A percentile compares a stretch with the other conserved stretches of the same genome.
Conservation (phyloP, 257 asterid species). For the Penstemon eatonii region DNA sequence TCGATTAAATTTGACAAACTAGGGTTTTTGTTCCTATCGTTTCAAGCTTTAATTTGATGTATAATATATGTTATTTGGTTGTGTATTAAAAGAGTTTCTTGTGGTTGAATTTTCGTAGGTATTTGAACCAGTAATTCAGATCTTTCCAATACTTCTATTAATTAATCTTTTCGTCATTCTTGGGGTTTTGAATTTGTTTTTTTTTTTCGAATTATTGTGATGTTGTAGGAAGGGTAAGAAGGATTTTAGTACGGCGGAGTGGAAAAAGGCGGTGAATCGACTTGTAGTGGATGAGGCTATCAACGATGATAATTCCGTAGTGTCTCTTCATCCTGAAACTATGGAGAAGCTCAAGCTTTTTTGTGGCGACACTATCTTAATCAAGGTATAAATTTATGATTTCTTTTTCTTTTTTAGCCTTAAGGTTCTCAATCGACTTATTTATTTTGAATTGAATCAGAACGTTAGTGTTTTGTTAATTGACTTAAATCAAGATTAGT, state of each 20-base stretch:
- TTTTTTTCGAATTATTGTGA: neutral
- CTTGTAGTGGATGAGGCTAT: slow-evolving; percentile 78
- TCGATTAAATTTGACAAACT: no score
- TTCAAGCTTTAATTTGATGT: no score
- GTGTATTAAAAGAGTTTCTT: no score
- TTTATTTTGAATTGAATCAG: no score
- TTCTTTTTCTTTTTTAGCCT: neutral
- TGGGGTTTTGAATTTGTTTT: slow-evolving; percentile 17
- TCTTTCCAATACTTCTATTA: slow-evolving; percentile 20
- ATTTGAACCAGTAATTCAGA: no score
- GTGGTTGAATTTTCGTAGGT: slow-evolving; percentile 28
- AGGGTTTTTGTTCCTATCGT: no score
- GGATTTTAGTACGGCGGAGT: slow-evolving; percentile 87
- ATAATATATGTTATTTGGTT: neutral
- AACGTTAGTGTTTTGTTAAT: neutral
- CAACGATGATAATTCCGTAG: slow-evolving; percentile 87
- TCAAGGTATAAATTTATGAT: slow-evolving; percentile 54
- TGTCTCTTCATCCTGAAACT: slow-evolving; percentile 69
- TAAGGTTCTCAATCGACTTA: neutral
- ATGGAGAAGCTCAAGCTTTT: slow-evolving; percentile 93
- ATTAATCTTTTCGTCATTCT: slow-evolving; percentile 16
- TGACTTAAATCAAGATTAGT: neutral
- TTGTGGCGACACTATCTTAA: slow-evolving; percentile 80
- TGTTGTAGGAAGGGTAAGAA: slow-evolving; percentile 79
- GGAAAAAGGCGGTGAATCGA: slow-evolving; percentile 81